These are phyloP conservation scores for Tardiomyces blankii DNA, from an alignment of 1,139 yeast genomes.

Conservation along the genomic window DNA sequence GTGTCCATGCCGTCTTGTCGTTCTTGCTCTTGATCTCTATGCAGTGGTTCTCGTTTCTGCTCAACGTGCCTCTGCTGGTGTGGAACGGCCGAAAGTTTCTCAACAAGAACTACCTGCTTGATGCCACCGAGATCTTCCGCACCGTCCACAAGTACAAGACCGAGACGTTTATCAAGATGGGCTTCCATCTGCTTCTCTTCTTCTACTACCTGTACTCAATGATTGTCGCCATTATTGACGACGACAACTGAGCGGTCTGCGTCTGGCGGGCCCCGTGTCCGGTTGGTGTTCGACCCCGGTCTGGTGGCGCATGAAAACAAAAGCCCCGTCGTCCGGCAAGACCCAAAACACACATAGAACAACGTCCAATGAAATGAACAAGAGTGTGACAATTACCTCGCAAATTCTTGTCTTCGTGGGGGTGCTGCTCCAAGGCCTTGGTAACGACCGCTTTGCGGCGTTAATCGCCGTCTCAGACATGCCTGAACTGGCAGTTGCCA, in stretches of 20 bases:
- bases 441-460: no score
- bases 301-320: no score
- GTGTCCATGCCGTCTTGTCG: slow-evolving; percentile 65
- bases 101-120: slow-evolving; percentile 76
- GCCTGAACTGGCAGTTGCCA: no score
- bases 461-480: no score
- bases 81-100: slow-evolving; percentile 37
- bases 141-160: slow-evolving; percentile 88
- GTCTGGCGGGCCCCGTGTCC: no score
- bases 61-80: slow-evolving; percentile 79
- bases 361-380: no score
- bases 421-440: no score
- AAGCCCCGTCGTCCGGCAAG: no score
- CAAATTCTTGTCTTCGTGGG: no score
- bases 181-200: slow-evolving; percentile 84
- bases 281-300: no score
- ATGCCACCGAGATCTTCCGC: slow-evolving; percentile 97
- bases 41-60: slow-evolving; percentile 81
- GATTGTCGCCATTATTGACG: slow-evolving; percentile 91
- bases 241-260: slow-evolving; percentile 15
- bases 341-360: no score
- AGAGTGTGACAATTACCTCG: no score
- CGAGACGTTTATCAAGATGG: slow-evolving; percentile 83
- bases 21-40: slow-evolving; percentile 72
- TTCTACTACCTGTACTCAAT: slow-evolving; percentile 93